phyloP scores from a whole-genome alignment of 805 yeast species.

The Cyberlindnera nakhonratchasimensis region DNA sequence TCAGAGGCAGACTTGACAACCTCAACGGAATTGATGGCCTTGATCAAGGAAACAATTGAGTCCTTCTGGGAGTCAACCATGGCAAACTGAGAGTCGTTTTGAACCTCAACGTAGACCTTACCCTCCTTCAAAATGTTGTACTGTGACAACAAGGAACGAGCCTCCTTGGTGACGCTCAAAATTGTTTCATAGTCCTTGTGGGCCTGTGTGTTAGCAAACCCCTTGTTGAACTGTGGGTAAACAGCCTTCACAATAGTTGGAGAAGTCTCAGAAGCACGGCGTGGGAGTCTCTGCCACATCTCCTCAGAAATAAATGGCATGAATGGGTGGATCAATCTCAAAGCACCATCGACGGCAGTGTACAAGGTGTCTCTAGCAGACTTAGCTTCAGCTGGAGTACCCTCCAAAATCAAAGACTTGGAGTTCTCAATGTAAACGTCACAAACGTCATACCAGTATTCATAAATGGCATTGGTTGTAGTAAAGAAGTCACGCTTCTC shows the following conservation, averaged over 20 bases:
- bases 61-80: conserved; percentile 69
- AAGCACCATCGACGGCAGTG: conserved; percentile 88
- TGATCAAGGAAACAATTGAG: conserved; percentile 87
- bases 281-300: conserved; percentile 98
- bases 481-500: conserved; percentile 88
- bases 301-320: conserved; percentile 98
- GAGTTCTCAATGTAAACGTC: conserved; percentile 98
- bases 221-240: conserved; percentile 65
- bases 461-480: conserved; percentile 82
- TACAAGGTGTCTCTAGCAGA: conserved; percentile 94
- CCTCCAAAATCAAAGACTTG: conserved; percentile 87
- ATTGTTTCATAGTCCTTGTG: conserved; percentile 78
- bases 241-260: conserved; percentile 72
- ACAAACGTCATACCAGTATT: conserved; percentile 94
- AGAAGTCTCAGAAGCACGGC: conserved; percentile 67
- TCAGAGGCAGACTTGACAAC: conserved; percentile 54
- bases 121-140: conserved; percentile 87
- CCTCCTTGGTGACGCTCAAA: conserved; percentile 81
- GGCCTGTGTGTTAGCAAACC: conserved; percentile 62
- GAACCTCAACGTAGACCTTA: conserved; percentile 76
- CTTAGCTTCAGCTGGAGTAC: conserved; percentile 75
- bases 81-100: conserved; percentile 42
- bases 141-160: conserved; percentile 89
- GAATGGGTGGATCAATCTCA: conserved; percentile 92
- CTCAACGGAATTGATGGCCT: conserved; percentile 75